A percentile compares a stretch with the other conserved stretches of the same genome.
Evolutionary conservation across 2,329 filamentous ascomycete genomes (phyloP).

Genomic region (Fusarium sp.): DNA sequence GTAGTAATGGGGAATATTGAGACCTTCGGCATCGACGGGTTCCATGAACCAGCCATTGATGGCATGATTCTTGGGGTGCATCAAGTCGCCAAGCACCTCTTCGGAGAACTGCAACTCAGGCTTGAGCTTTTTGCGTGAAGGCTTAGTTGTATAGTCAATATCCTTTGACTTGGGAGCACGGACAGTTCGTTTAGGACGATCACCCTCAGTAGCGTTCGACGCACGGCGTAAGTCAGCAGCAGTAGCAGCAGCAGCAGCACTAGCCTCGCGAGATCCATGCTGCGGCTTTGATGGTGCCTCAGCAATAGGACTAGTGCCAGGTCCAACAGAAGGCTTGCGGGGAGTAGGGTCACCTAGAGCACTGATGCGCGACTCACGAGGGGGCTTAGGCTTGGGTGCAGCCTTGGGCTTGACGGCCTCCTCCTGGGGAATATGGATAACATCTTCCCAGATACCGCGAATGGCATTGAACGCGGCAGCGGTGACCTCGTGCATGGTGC

Average conservation of each 20-base stretch:
- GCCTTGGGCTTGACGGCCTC: slow-evolving; percentile 71
- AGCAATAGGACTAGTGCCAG: slow-evolving; percentile 48
- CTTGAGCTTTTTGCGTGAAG: slow-evolving; percentile 87
- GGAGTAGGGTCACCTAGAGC: slow-evolving; percentile 43
- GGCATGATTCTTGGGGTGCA: slow-evolving; percentile 76
- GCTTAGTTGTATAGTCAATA: slow-evolving; percentile 82
- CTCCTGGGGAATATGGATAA: slow-evolving; percentile 59
- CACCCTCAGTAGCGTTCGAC: slow-evolving; percentile 80
- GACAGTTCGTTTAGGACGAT: slow-evolving; percentile 91
- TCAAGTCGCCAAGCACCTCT: slow-evolving; percentile 81
- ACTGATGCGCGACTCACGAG: slow-evolving; percentile 52
- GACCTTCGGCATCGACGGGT: slow-evolving; percentile 91
- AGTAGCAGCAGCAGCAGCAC: slow-evolving; percentile 28
- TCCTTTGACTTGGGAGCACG: slow-evolving; percentile 92
- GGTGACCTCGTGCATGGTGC: slow-evolving; percentile 79
- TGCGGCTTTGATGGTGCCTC: slow-evolving; percentile 40
- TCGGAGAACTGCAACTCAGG: slow-evolving; percentile 93
- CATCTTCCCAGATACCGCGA: slow-evolving; percentile 63
- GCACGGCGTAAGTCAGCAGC: slow-evolving; percentile 72
- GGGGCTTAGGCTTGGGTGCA: slow-evolving; percentile 55
- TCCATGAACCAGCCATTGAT: slow-evolving; percentile 81
- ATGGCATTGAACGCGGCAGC: slow-evolving; percentile 67
- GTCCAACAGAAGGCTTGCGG: slow-evolving; percentile 50
- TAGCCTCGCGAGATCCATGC: slow-evolving; percentile 35
- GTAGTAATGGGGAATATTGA: slow-evolving; percentile 94